Evolutionary conservation across 1,284 basidiomycete genomes (phyloP).

Genomic region (Trichosporon sp.): DNA sequence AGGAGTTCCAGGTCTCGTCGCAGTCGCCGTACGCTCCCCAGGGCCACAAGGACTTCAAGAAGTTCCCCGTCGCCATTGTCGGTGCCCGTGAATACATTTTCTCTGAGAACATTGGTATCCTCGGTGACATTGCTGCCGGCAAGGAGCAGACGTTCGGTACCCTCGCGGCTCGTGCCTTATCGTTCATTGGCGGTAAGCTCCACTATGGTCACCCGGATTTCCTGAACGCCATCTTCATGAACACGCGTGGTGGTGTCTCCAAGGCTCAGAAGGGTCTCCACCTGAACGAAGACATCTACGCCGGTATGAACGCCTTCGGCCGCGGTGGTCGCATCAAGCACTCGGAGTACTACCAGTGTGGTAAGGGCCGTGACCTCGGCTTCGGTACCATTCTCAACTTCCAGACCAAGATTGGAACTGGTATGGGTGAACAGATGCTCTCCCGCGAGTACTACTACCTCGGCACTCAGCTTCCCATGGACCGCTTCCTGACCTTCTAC

Average conservation of each 20-base stretch:
- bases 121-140: constrained; percentile 95
- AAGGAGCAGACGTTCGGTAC: constrained; percentile 99
- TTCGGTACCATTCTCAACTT: constrained; percentile 99
- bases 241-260: constrained; percentile 93
- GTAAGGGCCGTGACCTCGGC: constrained; percentile 96
- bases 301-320: constrained; percentile 97
- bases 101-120: constrained; percentile 98
- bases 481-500: constrained; percentile 99
- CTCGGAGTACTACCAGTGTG: constrained; percentile 95
- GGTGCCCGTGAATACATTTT: constrained; percentile 99
- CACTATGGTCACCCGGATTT: constrained; percentile 99
- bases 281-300: constrained; percentile 98
- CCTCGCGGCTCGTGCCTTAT: constrained; percentile 85
- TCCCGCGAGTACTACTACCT: constrained; percentile 99
- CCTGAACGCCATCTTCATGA: constrained; percentile 97
- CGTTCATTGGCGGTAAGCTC: constrained; percentile 96
- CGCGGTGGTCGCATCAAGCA: constrained; percentile 98
- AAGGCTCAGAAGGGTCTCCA: constrained; percentile 99
- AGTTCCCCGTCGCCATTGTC: constrained; percentile 90
- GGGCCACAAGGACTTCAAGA: constrained; percentile 80
- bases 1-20: constrained; percentile 80
- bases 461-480: constrained; percentile 96
- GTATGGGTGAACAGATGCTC: constrained; percentile 99
- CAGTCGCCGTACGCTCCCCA: constrained; percentile 84
- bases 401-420: constrained; percentile 98